Evolutionary conservation across 2,329 filamentous ascomycete species (phyloP).

Genomic region (Exophiala xenobiotica): DNA sequence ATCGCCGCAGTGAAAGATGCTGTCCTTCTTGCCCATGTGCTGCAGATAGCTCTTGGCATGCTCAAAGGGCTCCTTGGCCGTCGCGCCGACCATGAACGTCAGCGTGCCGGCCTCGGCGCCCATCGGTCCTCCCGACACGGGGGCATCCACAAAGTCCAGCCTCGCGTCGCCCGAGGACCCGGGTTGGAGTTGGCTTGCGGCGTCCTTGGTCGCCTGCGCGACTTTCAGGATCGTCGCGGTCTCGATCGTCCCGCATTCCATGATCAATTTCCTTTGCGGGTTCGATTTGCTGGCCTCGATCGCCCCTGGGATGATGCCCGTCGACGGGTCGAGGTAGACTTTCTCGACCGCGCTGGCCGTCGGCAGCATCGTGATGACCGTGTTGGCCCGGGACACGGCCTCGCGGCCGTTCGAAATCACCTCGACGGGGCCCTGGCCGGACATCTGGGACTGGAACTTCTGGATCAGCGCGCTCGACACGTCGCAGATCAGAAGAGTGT

Average conservation of each 20-base stretch:
- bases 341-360: conserved; percentile 53
- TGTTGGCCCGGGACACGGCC: conserved; percentile 44
- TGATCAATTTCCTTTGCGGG: conserved; percentile 48
- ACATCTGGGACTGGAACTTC: conserved; percentile 40
- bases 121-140: conserved; percentile 54
- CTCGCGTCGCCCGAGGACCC: no score
- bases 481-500: conserved; percentile 41
- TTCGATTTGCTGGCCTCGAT: conserved; percentile 40
- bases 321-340: conserved; percentile 50
- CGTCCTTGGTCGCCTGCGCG: conserved; percentile 34
- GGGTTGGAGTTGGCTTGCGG: conserved; percentile 14
- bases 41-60: conserved; percentile 42
- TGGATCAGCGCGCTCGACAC: conserved; percentile 39
- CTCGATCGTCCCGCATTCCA: conserved; percentile 58
- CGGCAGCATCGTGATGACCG: conserved; percentile 55
- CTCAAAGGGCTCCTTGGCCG: conserved; percentile 40
- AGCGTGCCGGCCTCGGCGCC: conserved; percentile 54
- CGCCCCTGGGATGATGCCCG: conserved; percentile 37
- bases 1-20: conserved; percentile 36
- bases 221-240: conserved; percentile 51
- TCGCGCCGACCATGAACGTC: conserved; percentile 57
- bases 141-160: conserved; percentile 54
- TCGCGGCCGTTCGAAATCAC: conserved; percentile 40
- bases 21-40: conserved; percentile 52
- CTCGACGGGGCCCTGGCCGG: conserved; percentile 38